These are phyloP conservation scores for Phialophora expanda DNA, from an alignment of 2,329 filamentous ascomycete species.

Conservation along the genomic window DNA sequence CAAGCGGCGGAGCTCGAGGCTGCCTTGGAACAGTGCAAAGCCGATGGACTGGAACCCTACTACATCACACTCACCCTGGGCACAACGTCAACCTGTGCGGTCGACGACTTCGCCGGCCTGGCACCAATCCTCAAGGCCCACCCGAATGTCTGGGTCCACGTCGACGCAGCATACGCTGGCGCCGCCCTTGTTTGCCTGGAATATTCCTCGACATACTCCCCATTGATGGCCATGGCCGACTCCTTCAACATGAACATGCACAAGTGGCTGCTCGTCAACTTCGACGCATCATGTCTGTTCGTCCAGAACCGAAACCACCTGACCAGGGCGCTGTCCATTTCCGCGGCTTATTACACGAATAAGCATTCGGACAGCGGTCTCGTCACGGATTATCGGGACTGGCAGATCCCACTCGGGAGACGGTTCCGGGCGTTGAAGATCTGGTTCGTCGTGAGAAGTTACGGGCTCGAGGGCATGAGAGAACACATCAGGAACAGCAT, in stretches of 20 bases:
- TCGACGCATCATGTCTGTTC: conserved; percentile 82
- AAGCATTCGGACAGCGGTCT: conserved; percentile 77
- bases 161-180: conserved; percentile 92
- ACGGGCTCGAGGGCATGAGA: conserved; percentile 77
- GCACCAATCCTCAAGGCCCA: conserved; percentile 53
- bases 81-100: conserved; percentile 84
- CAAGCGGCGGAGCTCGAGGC: conserved; percentile 66
- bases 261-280: conserved; percentile 96
- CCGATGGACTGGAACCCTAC: conserved; percentile 78
- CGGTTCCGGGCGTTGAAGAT: conserved; percentile 89
- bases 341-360: conserved; percentile 82
- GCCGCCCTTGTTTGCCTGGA: conserved; percentile 82
- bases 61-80: conserved; percentile 84
- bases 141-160: conserved; percentile 81
- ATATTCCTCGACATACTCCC: conserved; percentile 62
- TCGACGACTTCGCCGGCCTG: conserved; percentile 79
- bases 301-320: conserved; percentile 76
- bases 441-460: conserved; percentile 89
- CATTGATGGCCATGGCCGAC: conserved; percentile 64
- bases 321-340: conserved; percentile 78
- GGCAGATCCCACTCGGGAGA: conserved; percentile 91
- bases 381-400: conserved; percentile 94
- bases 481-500: conserved; percentile 74
- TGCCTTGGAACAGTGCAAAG: conserved; percentile 68
- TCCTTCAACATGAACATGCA: conserved; percentile 96